phyloP scores from a whole-genome alignment of 163 green algal genomes.

The Chloroidium sp. region DNA sequence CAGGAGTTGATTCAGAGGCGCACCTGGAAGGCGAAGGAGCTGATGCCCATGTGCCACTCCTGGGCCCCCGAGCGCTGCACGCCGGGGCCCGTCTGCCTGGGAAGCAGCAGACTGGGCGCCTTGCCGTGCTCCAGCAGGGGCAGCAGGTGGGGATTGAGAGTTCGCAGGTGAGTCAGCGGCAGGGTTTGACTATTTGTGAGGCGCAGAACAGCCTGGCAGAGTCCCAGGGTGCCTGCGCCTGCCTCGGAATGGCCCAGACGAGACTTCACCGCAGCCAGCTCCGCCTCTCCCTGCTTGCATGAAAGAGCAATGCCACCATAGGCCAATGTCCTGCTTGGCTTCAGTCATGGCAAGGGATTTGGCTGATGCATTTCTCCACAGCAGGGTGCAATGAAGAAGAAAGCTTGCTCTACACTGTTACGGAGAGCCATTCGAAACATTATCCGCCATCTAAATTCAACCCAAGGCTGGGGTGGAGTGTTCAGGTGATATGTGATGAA shows the following conservation, averaged over 20 bases:
- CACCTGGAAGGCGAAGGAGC: constrained; percentile 68
- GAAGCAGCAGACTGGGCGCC: background rate
- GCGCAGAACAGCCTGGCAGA: constrained; percentile 32
- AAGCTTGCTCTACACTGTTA: too few relatives aligned
- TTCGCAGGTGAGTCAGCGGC: constrained; percentile 51
- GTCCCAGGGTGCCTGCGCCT: constrained; percentile 54
- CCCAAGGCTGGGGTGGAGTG: too few relatives aligned
- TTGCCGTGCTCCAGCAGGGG: constrained; percentile 27
- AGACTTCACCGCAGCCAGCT: constrained; percentile 39
- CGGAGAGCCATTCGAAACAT: too few relatives aligned
- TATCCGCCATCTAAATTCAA: too few relatives aligned
- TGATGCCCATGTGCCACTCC: constrained; percentile 30
- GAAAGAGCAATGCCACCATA: too few relatives aligned
- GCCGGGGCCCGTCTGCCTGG: background rate
- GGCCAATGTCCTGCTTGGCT: too few relatives aligned
- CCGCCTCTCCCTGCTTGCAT: background rate
- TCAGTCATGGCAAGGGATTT: too few relatives aligned
- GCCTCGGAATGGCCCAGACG: constrained; percentile 73
- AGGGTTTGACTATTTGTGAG: background rate
- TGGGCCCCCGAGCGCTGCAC: background rate
- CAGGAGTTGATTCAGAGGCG: background rate
- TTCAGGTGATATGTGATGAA: too few relatives aligned
- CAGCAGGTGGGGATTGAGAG: constrained; percentile 59
- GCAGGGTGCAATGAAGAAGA: too few relatives aligned
- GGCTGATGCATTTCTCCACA: too few relatives aligned